Evolutionary conservation across 768 basidiomycete genomes (phyloP).

Genomic region (Suillus hirtellus): DNA sequence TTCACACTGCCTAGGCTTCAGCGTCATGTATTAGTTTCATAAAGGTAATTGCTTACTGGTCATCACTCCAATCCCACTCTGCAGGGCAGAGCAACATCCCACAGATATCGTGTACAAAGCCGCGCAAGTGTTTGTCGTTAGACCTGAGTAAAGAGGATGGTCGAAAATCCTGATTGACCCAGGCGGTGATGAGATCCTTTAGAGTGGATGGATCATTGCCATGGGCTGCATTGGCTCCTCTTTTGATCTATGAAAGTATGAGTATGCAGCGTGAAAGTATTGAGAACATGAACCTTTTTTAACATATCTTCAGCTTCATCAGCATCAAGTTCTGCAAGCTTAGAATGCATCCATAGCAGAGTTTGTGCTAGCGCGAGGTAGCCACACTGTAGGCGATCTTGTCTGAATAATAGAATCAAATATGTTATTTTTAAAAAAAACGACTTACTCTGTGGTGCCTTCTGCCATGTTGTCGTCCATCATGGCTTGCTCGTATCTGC

Average conservation of each 20-base stretch:
- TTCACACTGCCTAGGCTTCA: neutral
- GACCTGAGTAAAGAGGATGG: neutral
- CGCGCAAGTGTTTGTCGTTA: neutral
- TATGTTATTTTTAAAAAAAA: too few relatives aligned
- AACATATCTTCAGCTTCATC: neutral
- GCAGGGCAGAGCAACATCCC: constrained; percentile 7
- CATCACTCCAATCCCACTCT: neutral
- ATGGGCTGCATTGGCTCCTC: neutral
- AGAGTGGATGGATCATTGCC: neutral
- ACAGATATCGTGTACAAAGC: neutral
- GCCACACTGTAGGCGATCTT: neutral
- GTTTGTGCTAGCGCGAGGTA: neutral
- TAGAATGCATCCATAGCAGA: neutral
- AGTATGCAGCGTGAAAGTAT: neutral
- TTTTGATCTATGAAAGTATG: neutral
- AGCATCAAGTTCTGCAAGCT: neutral
- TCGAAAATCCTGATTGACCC: neutral
- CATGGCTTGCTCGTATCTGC: too few relatives aligned
- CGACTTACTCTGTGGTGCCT: neutral
- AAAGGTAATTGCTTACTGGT: neutral
- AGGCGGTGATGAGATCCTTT: neutral
- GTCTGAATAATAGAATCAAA: neutral
- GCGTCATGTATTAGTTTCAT: too few relatives aligned
- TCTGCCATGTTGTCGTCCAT: too few relatives aligned
- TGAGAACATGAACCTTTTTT: neutral